Base-by-base conservation (phyloP, 768 basidiomycete species). In the button mushroom (Agaricus bisporus) region DNA sequence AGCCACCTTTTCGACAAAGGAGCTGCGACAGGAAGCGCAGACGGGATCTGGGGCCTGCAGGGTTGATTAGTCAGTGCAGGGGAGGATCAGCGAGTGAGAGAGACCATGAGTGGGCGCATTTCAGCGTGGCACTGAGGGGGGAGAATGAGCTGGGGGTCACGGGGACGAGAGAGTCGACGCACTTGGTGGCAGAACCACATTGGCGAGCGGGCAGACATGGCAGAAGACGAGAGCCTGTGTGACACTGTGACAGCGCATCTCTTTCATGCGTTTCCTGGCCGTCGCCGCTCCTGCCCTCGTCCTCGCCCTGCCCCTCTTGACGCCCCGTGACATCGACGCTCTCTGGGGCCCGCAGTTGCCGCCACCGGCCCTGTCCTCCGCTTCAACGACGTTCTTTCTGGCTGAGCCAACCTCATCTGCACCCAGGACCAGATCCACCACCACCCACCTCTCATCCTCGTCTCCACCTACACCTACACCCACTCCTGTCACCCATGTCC, bases 31-130 rank as follows among this genome's bases (percentile, higher is more conserved):
- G 20, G 84, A 86, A 46, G 91, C 82, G 66, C 92, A 95, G 41
- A 84, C 79, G 11, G 90, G 88, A 70, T 91, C 80, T 38, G 90
- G 90, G 3, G 82, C 77, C 90, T 92, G 52, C 54, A 22, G 28
- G 49, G 55, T 18, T 28, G 8, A 45, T 45, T 49, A 49, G 45
- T 22, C 22, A 22, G 22, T 22, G 22, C 37, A 8, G 32, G 35
- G 41, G 42, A 26, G 25, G 17, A 25, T 50, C 35, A 49, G 20
- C 17, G 18, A 57, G 25, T 36, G 41, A 14, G 32, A 14, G 32
- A 55, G 59, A 91, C 90, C 87, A 88, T 91, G 43, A 93, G 70
- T 1, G 92, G 91, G 49, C 86, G 73, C 90, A 91, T 94, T 70
- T 95, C 90, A 49, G 88, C 83, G 65, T 84, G 78, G 64, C 93